These are phyloP conservation scores for Macrolepiota albuminosa DNA, from an alignment of 768 basidiomycete species.

Conservation along the genomic window DNA sequence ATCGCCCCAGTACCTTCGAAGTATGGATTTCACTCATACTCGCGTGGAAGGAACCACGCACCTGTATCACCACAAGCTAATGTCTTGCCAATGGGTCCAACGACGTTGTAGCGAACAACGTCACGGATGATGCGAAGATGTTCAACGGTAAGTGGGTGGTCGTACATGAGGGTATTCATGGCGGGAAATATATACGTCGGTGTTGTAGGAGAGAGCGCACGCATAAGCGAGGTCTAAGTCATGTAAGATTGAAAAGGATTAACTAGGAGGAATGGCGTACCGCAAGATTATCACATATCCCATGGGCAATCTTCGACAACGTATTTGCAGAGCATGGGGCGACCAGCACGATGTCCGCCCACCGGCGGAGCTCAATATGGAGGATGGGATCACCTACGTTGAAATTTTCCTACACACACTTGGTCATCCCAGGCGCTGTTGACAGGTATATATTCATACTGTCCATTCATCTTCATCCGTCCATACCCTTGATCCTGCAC, in stretches of 20 bases:
- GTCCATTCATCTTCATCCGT: constrained; percentile 91
- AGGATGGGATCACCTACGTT: constrained; percentile 88
- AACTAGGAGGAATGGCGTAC: constrained; percentile 27
- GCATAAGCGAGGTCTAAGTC: constrained; percentile 70
- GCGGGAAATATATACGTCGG: constrained; percentile 93
- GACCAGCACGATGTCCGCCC: constrained; percentile 95
- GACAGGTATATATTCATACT: constrained; percentile 33
- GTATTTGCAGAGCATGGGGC: constrained; percentile 98
- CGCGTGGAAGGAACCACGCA: constrained; percentile 27
- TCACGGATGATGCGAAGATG: constrained; percentile 76
- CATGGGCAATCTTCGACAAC: constrained; percentile 86
- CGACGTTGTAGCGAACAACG: constrained; percentile 71
- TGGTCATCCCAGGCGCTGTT: neutral
- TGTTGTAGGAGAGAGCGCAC: constrained; percentile 78
- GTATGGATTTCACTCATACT: neutral
- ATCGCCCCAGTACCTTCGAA: constrained; percentile 82
- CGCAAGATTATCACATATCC: constrained; percentile 87
- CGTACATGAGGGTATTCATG: constrained; percentile 99
- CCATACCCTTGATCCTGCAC: constrained; percentile 68
- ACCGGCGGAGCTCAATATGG: constrained; percentile 90
- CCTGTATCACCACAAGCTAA: constrained; percentile 93
- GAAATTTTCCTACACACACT: constrained; percentile 51
- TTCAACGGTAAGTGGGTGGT: constrained; percentile 84
- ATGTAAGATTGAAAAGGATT: neutral
- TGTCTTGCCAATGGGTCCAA: constrained; percentile 83